A percentile compares a stretch with the other conserved stretches of the same genome.
phyloP scores from a whole-genome alignment of 2,329 filamentous ascomycete species.

The Aspergillus luchuensis region DNA sequence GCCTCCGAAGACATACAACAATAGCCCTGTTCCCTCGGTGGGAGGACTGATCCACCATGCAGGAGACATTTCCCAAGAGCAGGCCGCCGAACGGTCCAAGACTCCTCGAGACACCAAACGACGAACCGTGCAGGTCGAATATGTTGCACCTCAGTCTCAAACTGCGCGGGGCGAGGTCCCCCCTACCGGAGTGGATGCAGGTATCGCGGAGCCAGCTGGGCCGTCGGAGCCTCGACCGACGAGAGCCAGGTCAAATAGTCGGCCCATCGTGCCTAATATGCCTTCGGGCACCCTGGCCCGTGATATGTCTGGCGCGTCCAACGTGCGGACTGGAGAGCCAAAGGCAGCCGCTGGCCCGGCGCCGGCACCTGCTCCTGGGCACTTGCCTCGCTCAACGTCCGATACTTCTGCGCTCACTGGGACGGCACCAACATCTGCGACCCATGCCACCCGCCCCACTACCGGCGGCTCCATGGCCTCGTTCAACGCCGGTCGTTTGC shows the following conservation, averaged over 20 bases:
- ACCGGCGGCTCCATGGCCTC: conserved; percentile 82
- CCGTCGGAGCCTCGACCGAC: conserved; percentile 50
- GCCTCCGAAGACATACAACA: conserved; percentile 66
- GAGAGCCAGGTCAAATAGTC: conserved; percentile 21
- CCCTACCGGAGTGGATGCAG: conserved; percentile 12
- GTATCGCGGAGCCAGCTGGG: conserved; percentile 22
- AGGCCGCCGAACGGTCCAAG: conserved; percentile 65
- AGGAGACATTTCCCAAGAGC: conserved; percentile 70
- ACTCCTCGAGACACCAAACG: conserved; percentile 79
- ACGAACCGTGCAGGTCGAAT: conserved; percentile 94
- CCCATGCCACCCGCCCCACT: conserved; percentile 63
- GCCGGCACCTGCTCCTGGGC: conserved; percentile 52
- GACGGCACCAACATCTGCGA: conserved; percentile 40
- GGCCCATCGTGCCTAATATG: conserved; percentile 12
- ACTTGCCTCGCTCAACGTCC: conserved; percentile 56
- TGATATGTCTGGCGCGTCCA: conserved; percentile 10
- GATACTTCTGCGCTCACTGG: conserved; percentile 60
- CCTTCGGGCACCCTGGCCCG: conserved; percentile 8
- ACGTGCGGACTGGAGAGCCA: conserved; percentile 13
- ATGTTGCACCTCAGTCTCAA: conserved; percentile 86
- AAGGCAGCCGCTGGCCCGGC: conserved; percentile 26
- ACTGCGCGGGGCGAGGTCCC: conserved; percentile 69
- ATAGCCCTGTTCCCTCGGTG: conserved; percentile 47
- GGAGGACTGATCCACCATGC: conserved; percentile 71
- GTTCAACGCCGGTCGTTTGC: conserved; percentile 60